Evolutionary conservation across 1,139 yeast species (phyloP).

Genomic region (Blastobotrys capitulatus): DNA sequence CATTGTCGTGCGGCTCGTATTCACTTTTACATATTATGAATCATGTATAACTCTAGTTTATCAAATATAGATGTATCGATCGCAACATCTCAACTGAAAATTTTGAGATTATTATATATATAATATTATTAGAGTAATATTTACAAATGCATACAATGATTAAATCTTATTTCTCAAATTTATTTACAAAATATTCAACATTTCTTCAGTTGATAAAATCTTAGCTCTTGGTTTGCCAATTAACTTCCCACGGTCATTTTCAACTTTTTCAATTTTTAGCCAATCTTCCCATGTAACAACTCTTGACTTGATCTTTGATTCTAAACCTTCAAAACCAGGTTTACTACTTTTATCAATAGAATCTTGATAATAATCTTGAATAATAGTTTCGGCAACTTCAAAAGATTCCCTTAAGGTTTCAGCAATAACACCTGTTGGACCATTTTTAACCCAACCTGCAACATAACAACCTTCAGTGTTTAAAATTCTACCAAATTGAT

Average conservation of each 20-base stretch:
- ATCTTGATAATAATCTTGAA: constrained; percentile 40
- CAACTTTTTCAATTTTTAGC: constrained; percentile 53
- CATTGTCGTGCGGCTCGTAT: too few relatives aligned
- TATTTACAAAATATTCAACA: constrained; percentile 38
- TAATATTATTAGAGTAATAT: too few relatives aligned
- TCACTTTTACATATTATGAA: too few relatives aligned
- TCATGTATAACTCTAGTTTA: too few relatives aligned
- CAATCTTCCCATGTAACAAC: constrained; percentile 68
- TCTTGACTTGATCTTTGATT: constrained; percentile 27
- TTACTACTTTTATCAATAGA: constrained; percentile 18
- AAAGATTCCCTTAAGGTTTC: constrained; percentile 84
- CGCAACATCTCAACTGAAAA: too few relatives aligned
- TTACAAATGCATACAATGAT: too few relatives aligned
- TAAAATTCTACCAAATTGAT: constrained; percentile 55
- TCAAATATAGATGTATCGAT: too few relatives aligned
- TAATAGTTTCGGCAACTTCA: constrained; percentile 62
- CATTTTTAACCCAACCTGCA: constrained; percentile 89
- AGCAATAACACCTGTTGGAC: constrained; percentile 89
- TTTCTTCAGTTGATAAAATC: constrained; percentile 43
- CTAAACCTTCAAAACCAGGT: constrained; percentile 36
- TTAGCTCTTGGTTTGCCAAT: constrained; percentile 56
- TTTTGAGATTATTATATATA: too few relatives aligned
- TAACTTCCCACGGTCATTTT: constrained; percentile 43
- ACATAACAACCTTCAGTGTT: constrained; percentile 56
- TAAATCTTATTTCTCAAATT: too few relatives aligned